A percentile compares a stretch with the other conserved stretches of the same genome.
These are phyloP conservation scores for Termitomyces sp. DNA, from an alignment of 768 basidiomycete species.

Conservation along the genomic window DNA sequence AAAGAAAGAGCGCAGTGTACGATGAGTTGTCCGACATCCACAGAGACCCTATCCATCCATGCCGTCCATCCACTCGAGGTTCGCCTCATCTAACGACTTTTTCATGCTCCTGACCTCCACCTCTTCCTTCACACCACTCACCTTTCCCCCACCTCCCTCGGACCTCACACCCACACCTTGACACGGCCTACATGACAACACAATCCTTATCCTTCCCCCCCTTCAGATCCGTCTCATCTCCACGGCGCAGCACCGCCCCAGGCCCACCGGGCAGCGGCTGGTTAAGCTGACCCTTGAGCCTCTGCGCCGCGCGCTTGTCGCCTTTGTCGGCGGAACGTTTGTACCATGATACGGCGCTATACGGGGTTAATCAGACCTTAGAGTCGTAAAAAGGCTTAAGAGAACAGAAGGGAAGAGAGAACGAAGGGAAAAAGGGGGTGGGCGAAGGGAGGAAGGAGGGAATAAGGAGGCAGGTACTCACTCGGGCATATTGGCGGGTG, in stretches of 20 bases:
- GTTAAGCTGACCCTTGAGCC: constrained; percentile 59
- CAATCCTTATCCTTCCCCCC: constrained; percentile 79
- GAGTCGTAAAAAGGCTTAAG: background rate
- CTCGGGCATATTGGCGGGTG: constrained; percentile 7
- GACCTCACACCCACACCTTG: too few relatives aligned
- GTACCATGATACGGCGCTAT: constrained; percentile 75
- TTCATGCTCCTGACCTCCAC: too few relatives aligned
- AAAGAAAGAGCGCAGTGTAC: background rate
- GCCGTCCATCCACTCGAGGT: background rate
- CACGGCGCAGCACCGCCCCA: constrained; percentile 57
- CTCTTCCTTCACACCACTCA: background rate
- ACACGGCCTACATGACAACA: constrained; percentile 63
- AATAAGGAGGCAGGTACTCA: background rate
- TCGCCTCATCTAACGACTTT: background rate
- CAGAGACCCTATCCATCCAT: background rate
- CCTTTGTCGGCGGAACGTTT: constrained; percentile 87
- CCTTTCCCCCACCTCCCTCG: background rate
- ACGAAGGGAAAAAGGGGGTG: background rate
- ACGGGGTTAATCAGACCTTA: too few relatives aligned
- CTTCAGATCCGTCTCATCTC: constrained; percentile 29
- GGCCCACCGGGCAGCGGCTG: constrained; percentile 57
- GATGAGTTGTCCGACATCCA: background rate
- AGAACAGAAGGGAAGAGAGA: background rate
- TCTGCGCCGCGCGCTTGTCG: constrained; percentile 88
- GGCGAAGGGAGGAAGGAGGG: too few relatives aligned